A percentile compares a stretch with the other conserved stretches of the same genome.
Conservation (phyloP, 2,329 filamentous ascomycete genomes). For the Phaeophleospora eucalypticola region DNA sequence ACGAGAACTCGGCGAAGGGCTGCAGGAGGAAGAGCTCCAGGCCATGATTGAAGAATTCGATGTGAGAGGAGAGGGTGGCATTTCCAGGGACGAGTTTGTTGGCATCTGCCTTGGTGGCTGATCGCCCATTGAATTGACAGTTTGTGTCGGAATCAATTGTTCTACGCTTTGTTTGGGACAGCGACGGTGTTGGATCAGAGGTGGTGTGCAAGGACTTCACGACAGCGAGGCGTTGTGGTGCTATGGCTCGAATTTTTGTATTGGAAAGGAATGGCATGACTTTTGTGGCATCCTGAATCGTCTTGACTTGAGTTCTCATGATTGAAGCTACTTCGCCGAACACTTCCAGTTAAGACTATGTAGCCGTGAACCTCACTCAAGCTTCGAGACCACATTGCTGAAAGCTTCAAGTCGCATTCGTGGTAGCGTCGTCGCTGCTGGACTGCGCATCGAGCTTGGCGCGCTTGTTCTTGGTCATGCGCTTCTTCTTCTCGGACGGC, state of each 20-base stretch:
- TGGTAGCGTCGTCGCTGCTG: constrained; percentile 8
- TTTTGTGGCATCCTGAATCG: background rate
- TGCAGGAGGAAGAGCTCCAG: constrained; percentile 86
- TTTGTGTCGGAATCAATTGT: background rate
- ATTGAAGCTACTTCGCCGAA: background rate
- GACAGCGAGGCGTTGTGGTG: constrained; percentile 5
- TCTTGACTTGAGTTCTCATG: background rate
- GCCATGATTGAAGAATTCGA: constrained; percentile 99
- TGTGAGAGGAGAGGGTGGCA: constrained; percentile 81
- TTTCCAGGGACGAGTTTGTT: constrained; percentile 61
- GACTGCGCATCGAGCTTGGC: constrained; percentile 14
- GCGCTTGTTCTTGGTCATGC: constrained; percentile 34
- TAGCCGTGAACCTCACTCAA: no score
- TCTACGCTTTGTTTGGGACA: background rate
- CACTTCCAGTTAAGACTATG: no score
- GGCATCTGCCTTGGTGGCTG: constrained; percentile 56
- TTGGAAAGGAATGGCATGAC: background rate
- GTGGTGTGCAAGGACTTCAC: background rate
- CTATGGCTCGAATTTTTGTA: background rate
- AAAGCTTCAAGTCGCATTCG: constrained; percentile 14
- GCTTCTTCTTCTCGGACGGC: constrained; percentile 17
- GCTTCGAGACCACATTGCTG: no score
- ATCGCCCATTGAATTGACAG: constrained; percentile 3
- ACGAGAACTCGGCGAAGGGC: constrained; percentile 82
- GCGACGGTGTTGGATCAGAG: constrained; percentile 1